Base-by-base conservation (phyloP, 345 rosid genomes). In the Crucihimalaya himalaica region DNA sequence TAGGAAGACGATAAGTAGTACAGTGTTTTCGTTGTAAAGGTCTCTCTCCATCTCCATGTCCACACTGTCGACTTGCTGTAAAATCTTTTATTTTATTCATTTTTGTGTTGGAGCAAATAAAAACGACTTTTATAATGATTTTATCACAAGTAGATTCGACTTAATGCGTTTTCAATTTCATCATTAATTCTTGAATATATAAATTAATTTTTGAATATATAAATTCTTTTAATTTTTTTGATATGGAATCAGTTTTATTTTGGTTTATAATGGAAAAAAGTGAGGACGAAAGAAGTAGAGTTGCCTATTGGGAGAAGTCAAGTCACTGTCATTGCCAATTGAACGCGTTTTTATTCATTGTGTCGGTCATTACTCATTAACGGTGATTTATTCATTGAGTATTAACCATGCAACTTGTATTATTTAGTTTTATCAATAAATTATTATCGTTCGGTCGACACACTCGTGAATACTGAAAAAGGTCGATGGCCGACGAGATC, bases 11-110 rank as follows among this genome's bases (percentile, higher is more conserved):
- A 75, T 47, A 59, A 50, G 61, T 47, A 39, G 68, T 59, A 31
- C 29, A 51, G 63, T 69, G 79, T 45, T 52, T 58, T 62, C 68
- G 42, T 58, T 66, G 71, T 73, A 56, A 59, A 56, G 61, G 68
- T 51, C 63, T 23, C 37, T 42, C 7, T 75, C 79, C 8, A 12
- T 42, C 7, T 75, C 79, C 8, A 12, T 74, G 61, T 67, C 58
- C n/a, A 48, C 68, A 67, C 68, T 75, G 73, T 67, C 73, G 47
- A 66, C 39, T 75, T 59, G 73, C 79, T 68, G 79, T 75, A 6
- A 74, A 37, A 14, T 39, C 32, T 10, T 48, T 46, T 46, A 7
- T 16, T 16, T 16, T 15, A 1, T n/a, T n/a, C n/a, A n/a, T n/a
- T n/a, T n/a, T n/a, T n/a, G n/a, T n/a, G n/a, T n/a, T n/a, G n/a